A percentile compares a stretch with the other conserved stretches of the same genome.
Evolutionary conservation across 2,329 filamentous ascomycete species (phyloP).

Genomic region (Trichophyton mentagrophytes): DNA sequence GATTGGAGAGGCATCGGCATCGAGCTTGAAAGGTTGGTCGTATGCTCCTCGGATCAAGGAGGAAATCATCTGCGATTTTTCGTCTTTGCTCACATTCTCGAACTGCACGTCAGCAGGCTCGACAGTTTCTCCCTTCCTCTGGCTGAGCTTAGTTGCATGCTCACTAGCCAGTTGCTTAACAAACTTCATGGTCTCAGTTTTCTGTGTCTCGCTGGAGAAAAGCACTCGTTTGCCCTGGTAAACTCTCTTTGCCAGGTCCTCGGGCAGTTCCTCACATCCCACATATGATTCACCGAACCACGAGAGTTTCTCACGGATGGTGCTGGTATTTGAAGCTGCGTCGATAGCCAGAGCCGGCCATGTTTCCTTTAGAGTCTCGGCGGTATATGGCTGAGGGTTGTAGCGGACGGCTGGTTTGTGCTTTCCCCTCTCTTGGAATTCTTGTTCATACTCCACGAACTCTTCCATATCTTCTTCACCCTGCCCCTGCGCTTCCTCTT

Average conservation of each 20-base stretch:
- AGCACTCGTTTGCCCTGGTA: conserved; percentile 27
- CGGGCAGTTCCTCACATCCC: conserved; percentile 24
- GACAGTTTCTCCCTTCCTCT: conserved; percentile 27
- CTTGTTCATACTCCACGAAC: neutral
- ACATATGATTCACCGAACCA: conserved; percentile 24
- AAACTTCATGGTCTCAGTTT: conserved; percentile 23
- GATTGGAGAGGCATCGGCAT: conserved; percentile 14
- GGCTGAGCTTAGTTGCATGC: conserved; percentile 24
- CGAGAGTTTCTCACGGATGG: conserved; percentile 25
- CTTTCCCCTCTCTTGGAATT: conserved; percentile 18
- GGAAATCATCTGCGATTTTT: conserved; percentile 5
- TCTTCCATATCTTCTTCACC: neutral
- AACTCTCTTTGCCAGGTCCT: conserved; percentile 27
- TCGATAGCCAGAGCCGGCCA: conserved; percentile 30
- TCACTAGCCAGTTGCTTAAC: conserved; percentile 24
- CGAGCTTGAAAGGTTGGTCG: conserved; percentile 5
- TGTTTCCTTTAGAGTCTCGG: conserved; percentile 24
- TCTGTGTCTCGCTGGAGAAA: conserved; percentile 28
- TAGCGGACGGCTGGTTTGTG: conserved; percentile 24
- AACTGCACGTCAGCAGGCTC: conserved; percentile 19
- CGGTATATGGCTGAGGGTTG: conserved; percentile 22
- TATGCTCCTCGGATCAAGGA: conserved; percentile 9
- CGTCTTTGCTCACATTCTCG: conserved; percentile 4
- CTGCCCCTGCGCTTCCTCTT: neutral
- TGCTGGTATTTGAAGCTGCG: conserved; percentile 17